Evolutionary conservation across 345 rosid genomes (phyloP).

Genomic region (Arabis hirsuta): DNA sequence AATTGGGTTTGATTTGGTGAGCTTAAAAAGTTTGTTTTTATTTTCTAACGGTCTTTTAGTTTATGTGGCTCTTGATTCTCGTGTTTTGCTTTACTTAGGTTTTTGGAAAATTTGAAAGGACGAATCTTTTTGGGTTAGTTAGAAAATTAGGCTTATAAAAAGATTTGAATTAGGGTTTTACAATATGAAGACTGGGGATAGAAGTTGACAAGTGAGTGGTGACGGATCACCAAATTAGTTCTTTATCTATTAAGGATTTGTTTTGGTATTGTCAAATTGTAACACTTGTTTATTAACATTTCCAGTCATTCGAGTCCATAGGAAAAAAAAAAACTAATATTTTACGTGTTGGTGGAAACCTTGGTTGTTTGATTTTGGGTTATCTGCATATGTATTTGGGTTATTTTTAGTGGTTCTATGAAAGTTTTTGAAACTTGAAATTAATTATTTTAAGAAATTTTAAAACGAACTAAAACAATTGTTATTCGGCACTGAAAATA

Average conservation of each 20-base stretch:
- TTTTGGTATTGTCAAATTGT: neutral
- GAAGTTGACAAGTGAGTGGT: constrained; percentile 54
- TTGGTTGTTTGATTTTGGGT: constrained; percentile 15
- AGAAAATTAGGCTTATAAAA: neutral
- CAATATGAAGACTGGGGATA: constrained; percentile 31
- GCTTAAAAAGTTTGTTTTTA: constrained; percentile 46
- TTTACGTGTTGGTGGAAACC: neutral
- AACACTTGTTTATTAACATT: neutral
- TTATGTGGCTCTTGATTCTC: neutral
- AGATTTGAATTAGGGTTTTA: constrained; percentile 19
- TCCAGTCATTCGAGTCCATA: too few species aligned
- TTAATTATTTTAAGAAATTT: too few species aligned
- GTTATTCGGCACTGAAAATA: neutral
- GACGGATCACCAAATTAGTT: constrained; percentile 56
- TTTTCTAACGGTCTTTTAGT: constrained; percentile 13
- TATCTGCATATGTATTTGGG: neutral
- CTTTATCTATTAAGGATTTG: neutral
- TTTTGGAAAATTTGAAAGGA: neutral
- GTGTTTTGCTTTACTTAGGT: neutral
- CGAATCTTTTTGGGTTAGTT: constrained; percentile 10
- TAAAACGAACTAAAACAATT: too few species aligned
- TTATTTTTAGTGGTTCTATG: neutral
- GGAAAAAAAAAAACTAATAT: too few species aligned
- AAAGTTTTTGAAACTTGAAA: neutral
- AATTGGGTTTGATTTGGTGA: constrained; percentile 72